These are phyloP conservation scores for Penicillium salamii DNA, from an alignment of 495 filamentous ascomycete genomes.

Conservation along the genomic window DNA sequence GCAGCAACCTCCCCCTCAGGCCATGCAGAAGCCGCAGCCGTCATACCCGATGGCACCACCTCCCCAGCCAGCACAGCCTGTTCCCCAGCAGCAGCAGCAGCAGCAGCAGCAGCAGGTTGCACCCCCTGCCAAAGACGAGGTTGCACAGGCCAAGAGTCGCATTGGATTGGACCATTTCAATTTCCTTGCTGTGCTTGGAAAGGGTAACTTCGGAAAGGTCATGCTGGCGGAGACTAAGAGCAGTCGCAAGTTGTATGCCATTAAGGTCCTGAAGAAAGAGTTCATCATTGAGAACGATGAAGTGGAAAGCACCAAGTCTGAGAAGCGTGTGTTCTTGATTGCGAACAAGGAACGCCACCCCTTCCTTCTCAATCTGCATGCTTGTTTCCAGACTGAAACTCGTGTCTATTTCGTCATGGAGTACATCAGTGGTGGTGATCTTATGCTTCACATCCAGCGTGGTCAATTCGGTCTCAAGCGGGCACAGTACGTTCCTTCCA, in stretches of 20 bases:
- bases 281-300: constrained; percentile 99
- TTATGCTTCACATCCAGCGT: constrained; percentile 98
- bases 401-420: constrained; percentile 99
- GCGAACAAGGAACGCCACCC: constrained; percentile 98
- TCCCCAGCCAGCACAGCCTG: constrained; percentile 22
- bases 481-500: constrained; percentile 74
- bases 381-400: constrained; percentile 99
- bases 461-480: constrained; percentile 94
- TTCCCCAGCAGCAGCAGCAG: constrained; percentile 46
- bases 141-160: constrained; percentile 64
- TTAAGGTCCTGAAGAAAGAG: constrained; percentile 99
- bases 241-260: constrained; percentile 88
- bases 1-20: constrained; percentile 36
- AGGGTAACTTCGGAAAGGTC: constrained; percentile 99
- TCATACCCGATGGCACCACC: constrained; percentile 28
- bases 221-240: constrained; percentile 98
- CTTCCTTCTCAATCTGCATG: constrained; percentile 92
- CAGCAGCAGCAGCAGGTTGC: constrained; percentile 41
- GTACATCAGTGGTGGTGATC: constrained; percentile 97
- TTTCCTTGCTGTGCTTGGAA: constrained; percentile 96
- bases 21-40: constrained; percentile 21
- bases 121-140: constrained; percentile 43
- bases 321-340: constrained; percentile 95
- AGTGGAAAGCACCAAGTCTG: constrained; percentile 97
- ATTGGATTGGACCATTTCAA: constrained; percentile 99